Base-by-base conservation (phyloP, 371 early-diverging fungal genomes). In the Saksenaea vasiformis region DNA sequence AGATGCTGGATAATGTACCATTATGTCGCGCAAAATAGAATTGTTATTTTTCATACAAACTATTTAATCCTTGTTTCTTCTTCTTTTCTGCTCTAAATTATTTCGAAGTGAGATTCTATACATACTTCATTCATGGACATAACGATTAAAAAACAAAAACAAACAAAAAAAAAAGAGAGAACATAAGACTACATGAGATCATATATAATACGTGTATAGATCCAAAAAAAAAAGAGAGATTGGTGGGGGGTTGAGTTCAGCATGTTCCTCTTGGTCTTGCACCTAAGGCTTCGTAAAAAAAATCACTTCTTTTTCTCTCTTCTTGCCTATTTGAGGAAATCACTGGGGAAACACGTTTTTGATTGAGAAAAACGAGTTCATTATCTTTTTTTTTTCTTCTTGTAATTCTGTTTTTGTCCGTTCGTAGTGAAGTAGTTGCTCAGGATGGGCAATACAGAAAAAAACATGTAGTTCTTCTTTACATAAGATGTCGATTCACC, bases 1-100 rank as follows among this genome's bases (percentile, higher is more conserved):
- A 86, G 4, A 80, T 91, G 47, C 67, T 91, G 31, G 87, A 88
- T 47, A 60, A 71, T 58, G 61, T 35, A n/a, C 61, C 70, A 35
- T 24, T 67, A 36, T 67, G 73, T 43, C 56, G 58, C 44, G 5
- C 59, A 17, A 51, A 51, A 56, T 53, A 22, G 7, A 17, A 13
- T 51, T 13, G n/a, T 28, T 58, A 11, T 39, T 39, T 39, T 39
- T n/a, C 11, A 5, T n/a, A 5, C 39, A n/a, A 5, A 39, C 39
- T 5, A 39, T 5, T 39, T 39, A n/a, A 5, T 39, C 3, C 3
- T 5, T 39, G 1, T 3, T 14, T 39, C 2, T 39, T 39, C n/a
- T 39, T 26, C 17, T 10, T 39, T 31, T n/a, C n/a, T 31, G 31
- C 7, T 31, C 31, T 31, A 31, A 31, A 31, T 7, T 31, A 31